Conservation (phyloP, 2,329 filamentous ascomycete species). For the Ilyonectria sp. region DNA sequence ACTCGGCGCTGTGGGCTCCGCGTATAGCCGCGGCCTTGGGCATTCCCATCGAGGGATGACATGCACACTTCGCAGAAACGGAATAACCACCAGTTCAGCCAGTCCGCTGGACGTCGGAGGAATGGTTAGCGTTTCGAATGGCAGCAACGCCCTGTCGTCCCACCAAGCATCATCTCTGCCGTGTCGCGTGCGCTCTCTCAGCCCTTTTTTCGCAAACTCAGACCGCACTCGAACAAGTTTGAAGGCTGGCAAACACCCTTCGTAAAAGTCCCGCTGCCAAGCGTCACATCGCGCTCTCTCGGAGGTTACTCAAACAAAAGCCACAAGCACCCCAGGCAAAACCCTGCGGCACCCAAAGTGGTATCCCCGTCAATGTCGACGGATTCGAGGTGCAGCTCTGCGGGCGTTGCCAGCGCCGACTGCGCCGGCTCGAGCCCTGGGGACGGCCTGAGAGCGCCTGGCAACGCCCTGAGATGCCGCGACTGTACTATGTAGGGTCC, state of each 20-base stretch:
- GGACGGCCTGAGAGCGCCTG: conserved; percentile 7
- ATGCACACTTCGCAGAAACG: not conserved
- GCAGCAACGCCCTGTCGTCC: not conserved
- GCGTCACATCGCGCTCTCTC: not conserved
- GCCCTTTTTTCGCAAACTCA: conserved; percentile 2
- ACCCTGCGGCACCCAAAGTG: conserved; percentile 22
- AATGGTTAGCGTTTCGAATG: not conserved
- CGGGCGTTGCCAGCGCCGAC: conserved; percentile 37
- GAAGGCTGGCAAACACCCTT: not conserved
- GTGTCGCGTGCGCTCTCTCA: conserved; percentile 29
- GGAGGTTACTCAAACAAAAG: conserved; percentile 6
- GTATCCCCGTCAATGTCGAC: conserved; percentile 38
- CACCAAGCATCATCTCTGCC: not conserved
- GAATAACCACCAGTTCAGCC: not conserved
- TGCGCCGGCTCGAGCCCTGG: conserved; percentile 25
- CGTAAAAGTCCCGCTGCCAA: not conserved
- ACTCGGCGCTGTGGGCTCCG: too few relatives aligned
- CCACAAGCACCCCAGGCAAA: not conserved
- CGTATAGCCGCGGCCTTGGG: not conserved
- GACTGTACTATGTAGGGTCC: not conserved
- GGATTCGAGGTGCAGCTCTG: conserved; percentile 44
- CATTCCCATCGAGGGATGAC: not conserved
- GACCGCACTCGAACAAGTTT: not conserved
- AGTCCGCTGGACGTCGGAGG: too few relatives aligned
- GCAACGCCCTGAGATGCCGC: conserved; percentile 15